Evolutionary conservation across 441 rosid genomes (phyloP).

Genomic region (Daphne laureola): DNA sequence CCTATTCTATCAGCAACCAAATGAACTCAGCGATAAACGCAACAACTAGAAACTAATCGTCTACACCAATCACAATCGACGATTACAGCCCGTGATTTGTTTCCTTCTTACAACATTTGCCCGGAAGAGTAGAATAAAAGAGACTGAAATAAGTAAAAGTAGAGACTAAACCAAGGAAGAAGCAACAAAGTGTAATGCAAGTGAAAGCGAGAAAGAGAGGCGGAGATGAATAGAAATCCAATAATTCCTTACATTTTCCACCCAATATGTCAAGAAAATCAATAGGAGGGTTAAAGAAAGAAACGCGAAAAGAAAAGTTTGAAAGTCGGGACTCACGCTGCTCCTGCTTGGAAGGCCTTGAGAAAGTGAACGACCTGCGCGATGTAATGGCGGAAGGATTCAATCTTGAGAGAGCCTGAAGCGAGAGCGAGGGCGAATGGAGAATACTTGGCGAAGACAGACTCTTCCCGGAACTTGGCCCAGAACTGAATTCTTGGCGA

Average conservation of each 20-base stretch:
- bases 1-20: conserved; percentile 8
- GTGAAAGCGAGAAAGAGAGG: not conserved
- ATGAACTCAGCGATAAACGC: not conserved
- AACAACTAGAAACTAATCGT: no score
- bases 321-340: conserved; percentile 53
- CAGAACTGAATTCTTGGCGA: conserved; percentile 62
- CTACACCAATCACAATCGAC: no score
- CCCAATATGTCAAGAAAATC: not conserved
- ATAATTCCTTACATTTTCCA: not conserved
- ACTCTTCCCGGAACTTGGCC: conserved; percentile 62
- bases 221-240: no score
- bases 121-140: no score
- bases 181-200: not conserved
- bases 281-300: not conserved
- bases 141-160: no score
- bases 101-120: no score
- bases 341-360: conserved; percentile 70
- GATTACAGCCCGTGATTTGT: no score
- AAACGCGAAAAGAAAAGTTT: not conserved
- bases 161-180: not conserved
- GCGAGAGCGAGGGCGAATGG: conserved; percentile 76
- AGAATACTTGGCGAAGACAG: conserved; percentile 43
- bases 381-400: conserved; percentile 67
- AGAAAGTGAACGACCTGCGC: conserved; percentile 84
- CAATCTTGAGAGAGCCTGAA: conserved; percentile 72